Evolutionary conservation across 345 rosid genomes (phyloP), one percentile per base, ranked within the genome.

Genomic region (Gossypium longicalyx): DNA sequence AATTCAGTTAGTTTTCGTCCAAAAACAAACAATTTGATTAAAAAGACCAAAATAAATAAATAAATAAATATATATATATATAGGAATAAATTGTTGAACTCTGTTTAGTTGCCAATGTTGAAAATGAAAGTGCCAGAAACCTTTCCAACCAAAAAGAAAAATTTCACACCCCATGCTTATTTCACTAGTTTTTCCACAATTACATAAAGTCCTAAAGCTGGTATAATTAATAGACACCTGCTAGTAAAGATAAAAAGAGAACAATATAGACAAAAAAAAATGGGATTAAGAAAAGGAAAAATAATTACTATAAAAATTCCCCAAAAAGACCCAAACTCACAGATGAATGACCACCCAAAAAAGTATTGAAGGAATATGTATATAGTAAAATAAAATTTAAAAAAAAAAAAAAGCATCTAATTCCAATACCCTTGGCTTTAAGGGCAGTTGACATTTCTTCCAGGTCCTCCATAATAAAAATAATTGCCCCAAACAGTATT

Each of bases 401-500:
- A 29, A 29, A 34, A 0, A 29, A 29, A 34, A 5, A 34, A 34
- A 34, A 34, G 41, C 41, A 34, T 34, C 41, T 34, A 34, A 34
- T 34, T 15, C 71, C 51, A 74, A 43, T 72, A 72, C 76, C 52
- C 23, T 56, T 41, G 72, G 49, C 74, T 80, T 82, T 80, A 95
- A 81, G 97, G 92, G 79, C 99, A 95, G 66, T 84, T 86, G 19
- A 83, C 87, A 63, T 93, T 94, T 86, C 87, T 91, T 44, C 98
- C 98, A 48, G 98, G 98, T 27, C 98, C 98, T 72, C 98, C 98
- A 58, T 91, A 94, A 73, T 92, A 94, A 85, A 94, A 90, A 81
- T 92, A 90, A 80, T 86, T 88, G 12, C 98, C 98, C 98, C 98
- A 94, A 68, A 88, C 97, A 71, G 84, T 83, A 74, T 89, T 94